A percentile compares a stretch with the other conserved stretches of the same genome.
phyloP scores from a whole-genome alignment of 139 green algal genomes.

The Chlamydomonas sphaeroides region DNA sequence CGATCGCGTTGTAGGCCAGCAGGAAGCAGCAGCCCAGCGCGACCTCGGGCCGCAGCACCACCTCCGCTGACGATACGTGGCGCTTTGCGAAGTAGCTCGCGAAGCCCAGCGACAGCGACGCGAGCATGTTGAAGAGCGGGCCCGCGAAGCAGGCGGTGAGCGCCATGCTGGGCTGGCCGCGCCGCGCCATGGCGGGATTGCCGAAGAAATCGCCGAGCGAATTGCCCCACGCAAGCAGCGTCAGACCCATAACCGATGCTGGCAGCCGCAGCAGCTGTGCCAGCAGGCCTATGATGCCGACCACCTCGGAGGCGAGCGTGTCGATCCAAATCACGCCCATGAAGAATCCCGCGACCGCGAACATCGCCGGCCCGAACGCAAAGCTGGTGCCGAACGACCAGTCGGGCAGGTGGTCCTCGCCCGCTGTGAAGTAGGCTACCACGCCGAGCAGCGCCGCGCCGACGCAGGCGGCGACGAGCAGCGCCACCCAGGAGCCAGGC shows the following conservation, averaged over 20 bases:
- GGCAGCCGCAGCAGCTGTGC: conserved; percentile 67
- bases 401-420: conserved; percentile 33
- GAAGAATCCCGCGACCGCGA: conserved; percentile 75
- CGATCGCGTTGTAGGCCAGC: conserved; percentile 67
- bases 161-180: conserved; percentile 76
- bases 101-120: conserved; percentile 77
- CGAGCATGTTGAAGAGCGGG: conserved; percentile 92
- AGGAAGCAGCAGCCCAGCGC: conserved; percentile 69
- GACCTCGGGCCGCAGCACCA: conserved; percentile 66
- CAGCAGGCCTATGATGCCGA: conserved; percentile 69
- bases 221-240: conserved; percentile 92
- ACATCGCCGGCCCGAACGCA: conserved; percentile 63
- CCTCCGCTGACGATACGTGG: conserved; percentile 4
- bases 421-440: conserved; percentile 24
- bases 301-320: conserved; percentile 51
- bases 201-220: conserved; percentile 86
- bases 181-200: conserved; percentile 83
- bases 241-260: conserved; percentile 81
- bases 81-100: conserved; percentile 53
- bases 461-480: conserved; percentile 16
- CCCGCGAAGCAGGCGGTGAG: conserved; percentile 93
- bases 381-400: conserved; percentile 37
- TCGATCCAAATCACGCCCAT: conserved; percentile 89
- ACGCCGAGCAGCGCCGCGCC: conserved; percentile 22
- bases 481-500: neutral